These are phyloP conservation scores for Cordyceps militaris DNA, from an alignment of 2,329 filamentous ascomycete genomes.

Conservation along the genomic window DNA sequence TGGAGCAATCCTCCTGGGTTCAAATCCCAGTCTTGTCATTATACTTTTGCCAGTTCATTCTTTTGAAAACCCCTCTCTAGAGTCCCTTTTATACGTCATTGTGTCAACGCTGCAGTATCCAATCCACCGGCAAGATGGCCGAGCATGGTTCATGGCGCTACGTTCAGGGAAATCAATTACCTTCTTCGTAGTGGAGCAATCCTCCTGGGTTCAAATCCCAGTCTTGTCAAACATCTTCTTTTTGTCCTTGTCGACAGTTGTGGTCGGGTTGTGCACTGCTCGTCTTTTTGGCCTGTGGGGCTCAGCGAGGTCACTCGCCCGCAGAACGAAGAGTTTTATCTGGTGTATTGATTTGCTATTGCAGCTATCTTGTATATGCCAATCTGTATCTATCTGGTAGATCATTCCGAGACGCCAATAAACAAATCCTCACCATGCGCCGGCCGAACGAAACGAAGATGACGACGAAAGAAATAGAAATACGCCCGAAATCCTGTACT, in stretches of 20 bases:
- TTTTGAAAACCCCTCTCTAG: too few relatives aligned
- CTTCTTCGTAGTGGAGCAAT: constrained; percentile 28
- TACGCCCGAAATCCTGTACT: not conserved
- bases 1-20: constrained; percentile 31
- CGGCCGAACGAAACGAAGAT: not conserved
- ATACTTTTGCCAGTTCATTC: not conserved
- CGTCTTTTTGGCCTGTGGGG: not conserved
- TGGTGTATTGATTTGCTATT: not conserved
- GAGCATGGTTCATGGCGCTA: constrained; percentile 30
- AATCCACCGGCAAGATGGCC: constrained; percentile 24
- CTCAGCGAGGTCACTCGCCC: not conserved
- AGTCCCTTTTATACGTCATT: not conserved
- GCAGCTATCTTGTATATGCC: constrained; percentile 2
- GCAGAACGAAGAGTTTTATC: not conserved
- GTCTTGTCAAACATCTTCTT: constrained; percentile 22
- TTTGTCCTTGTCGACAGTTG: not conserved
- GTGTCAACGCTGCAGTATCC: not conserved
- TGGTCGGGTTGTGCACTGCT: not conserved
- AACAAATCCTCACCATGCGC: not conserved
- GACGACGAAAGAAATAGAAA: not conserved
- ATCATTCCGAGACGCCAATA: not conserved
- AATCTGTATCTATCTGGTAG: constrained; percentile 6
- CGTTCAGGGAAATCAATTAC: constrained; percentile 27
- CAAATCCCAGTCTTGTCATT: constrained; percentile 29
- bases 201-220: constrained; percentile 31